A percentile compares a stretch with the other conserved stretches of the same genome.
phyloP scores from a whole-genome alignment of 768 basidiomycete species.

The Trametes elegans region DNA sequence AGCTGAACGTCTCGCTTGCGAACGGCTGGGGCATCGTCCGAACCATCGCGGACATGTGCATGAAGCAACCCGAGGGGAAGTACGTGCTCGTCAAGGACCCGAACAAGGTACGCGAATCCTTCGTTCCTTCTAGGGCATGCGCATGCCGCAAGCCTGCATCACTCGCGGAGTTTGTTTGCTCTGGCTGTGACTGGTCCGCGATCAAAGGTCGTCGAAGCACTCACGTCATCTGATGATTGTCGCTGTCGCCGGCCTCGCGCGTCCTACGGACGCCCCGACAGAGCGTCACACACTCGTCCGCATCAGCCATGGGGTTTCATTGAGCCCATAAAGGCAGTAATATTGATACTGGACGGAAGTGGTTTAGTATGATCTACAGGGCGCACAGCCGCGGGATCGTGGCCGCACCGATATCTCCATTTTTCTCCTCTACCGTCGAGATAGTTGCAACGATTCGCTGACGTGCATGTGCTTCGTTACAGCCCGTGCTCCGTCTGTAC shows the following conservation, averaged over 20 bases:
- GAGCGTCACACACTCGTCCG: not conserved
- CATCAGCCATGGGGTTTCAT: slow-evolving; percentile 15
- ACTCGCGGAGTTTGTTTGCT: not conserved
- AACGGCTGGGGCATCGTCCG: slow-evolving; percentile 99
- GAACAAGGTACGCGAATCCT: slow-evolving; percentile 78
- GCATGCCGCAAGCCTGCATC: too few relatives aligned
- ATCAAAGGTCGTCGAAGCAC: not conserved
- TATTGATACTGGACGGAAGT: not conserved
- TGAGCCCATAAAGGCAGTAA: slow-evolving; percentile 2
- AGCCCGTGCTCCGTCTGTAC: slow-evolving; percentile 95
- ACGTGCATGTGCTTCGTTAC: slow-evolving; percentile 16
- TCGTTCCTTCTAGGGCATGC: not conserved
- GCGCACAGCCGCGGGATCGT: slow-evolving; percentile 5
- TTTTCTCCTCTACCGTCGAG: slow-evolving; percentile 14
- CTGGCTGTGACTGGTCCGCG: not conserved
- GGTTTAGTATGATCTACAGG: slow-evolving; percentile 11
- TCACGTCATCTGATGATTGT: slow-evolving; percentile 16
- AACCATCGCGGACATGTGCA: slow-evolving; percentile 88
- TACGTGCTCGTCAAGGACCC: slow-evolving; percentile 98
- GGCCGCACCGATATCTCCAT: slow-evolving; percentile 2
- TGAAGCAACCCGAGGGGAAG: slow-evolving; percentile 98
- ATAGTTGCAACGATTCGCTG: slow-evolving; percentile 7
- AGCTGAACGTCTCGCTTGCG: slow-evolving; percentile 90
- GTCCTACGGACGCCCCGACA: not conserved
- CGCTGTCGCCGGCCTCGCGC: not conserved